Percentiles rank a stretch among this genome's conserved stretches.
phyloP scores from a whole-genome alignment of 345 rosid genomes.

The Syzygium jambos region DNA sequence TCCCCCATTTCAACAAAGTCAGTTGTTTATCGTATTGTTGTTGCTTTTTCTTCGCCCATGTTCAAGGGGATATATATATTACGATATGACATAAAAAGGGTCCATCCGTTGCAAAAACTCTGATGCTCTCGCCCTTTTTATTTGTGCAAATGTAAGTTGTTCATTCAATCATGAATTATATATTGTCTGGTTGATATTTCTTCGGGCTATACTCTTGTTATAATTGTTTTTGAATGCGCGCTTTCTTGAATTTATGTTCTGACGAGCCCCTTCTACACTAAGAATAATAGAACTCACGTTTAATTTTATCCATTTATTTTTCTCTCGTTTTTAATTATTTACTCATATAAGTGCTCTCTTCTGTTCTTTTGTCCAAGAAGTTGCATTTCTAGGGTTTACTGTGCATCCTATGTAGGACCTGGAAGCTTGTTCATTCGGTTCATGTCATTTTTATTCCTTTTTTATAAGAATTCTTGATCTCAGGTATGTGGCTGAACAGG shows the following conservation, averaged over 20 bases:
- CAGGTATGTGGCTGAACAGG: not conserved
- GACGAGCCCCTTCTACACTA: not conserved
- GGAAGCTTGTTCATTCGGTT: not conserved
- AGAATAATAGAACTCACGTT: not conserved
- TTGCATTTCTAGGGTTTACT: not conserved
- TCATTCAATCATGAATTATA: not conserved
- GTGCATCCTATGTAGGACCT: not conserved
- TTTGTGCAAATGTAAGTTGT: not conserved
- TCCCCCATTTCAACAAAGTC: not conserved
- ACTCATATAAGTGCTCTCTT: not conserved
- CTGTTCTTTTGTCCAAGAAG: not conserved
- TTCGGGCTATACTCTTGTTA: not conserved
- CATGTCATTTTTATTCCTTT: not conserved
- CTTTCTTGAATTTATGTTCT: not conserved
- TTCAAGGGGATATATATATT: not conserved
- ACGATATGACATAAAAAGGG: not conserved
- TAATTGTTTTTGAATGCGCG: not conserved
- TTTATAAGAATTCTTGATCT: not conserved
- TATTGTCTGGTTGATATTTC: not conserved
- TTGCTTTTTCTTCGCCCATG: not conserved
- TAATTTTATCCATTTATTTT: not conserved
- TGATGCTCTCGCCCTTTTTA: no score
- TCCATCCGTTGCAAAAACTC: not conserved
- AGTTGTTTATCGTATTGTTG: not conserved
- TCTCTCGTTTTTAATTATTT: not conserved